Evolutionary conservation across 805 yeast species (phyloP).

Genomic region (Barnettozyma pratensis): DNA sequence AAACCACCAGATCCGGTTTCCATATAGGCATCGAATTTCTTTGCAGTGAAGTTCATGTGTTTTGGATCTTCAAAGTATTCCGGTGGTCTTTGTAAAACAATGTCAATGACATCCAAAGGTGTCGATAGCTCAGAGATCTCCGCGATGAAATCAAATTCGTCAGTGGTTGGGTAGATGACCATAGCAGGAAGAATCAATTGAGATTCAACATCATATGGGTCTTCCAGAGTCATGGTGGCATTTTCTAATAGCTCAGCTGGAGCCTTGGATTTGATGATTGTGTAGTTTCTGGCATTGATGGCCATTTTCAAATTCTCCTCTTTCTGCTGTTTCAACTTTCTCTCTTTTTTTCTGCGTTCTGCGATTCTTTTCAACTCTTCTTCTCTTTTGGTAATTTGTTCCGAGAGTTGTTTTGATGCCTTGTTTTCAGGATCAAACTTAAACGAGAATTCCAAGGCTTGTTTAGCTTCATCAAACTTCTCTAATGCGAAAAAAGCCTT

Average conservation of each 20-base stretch:
- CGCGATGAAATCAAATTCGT: conserved; percentile 78
- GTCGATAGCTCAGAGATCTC: conserved; percentile 70
- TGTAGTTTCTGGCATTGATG: conserved; percentile 51
- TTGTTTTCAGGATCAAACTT: conserved; percentile 54
- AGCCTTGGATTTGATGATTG: conserved; percentile 41
- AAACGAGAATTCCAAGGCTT: conserved; percentile 61
- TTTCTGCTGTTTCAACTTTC: conserved; percentile 35
- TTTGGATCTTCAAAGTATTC: conserved; percentile 60
- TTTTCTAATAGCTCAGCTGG: conserved; percentile 55
- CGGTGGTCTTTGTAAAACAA: conserved; percentile 60
- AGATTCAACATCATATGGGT: conserved; percentile 62
- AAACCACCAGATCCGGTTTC: conserved; percentile 83
- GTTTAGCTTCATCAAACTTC: conserved; percentile 65
- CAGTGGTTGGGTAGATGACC: conserved; percentile 74
- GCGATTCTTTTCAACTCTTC: conserved; percentile 25
- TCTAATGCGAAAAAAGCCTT: conserved; percentile 71
- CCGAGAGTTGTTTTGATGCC: conserved; percentile 44
- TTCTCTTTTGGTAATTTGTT: conserved; percentile 37
- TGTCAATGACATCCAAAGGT: conserved; percentile 54
- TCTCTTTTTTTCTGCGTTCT: conserved; percentile 28
- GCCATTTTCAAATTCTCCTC: conserved; percentile 51
- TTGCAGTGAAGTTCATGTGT: conserved; percentile 53
- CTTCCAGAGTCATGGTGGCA: conserved; percentile 54
- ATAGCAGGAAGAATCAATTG: conserved; percentile 79
- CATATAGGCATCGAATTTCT: conserved; percentile 66